Conservation (phyloP, 2,329 filamentous ascomycete species). For the Aureobasidium vineae region DNA sequence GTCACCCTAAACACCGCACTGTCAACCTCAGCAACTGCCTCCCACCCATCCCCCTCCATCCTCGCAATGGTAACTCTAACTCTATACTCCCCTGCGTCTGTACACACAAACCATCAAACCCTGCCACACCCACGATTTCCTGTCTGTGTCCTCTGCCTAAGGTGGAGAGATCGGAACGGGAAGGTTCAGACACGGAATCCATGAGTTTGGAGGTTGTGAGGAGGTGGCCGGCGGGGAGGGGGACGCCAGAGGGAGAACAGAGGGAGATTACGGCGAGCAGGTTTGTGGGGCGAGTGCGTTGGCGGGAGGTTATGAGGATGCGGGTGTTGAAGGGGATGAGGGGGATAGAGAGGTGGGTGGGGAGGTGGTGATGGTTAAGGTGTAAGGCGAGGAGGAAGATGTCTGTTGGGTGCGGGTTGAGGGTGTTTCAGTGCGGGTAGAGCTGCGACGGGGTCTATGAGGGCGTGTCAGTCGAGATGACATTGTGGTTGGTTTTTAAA, state of each 20-base stretch:
- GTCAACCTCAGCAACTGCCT: constrained; percentile 17
- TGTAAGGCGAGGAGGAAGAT: not conserved
- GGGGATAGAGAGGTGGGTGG: not conserved
- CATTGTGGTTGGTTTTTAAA: not conserved
- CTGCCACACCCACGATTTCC: not conserved
- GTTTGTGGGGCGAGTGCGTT: not conserved
- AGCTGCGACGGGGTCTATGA: not conserved
- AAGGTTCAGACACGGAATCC: not conserved
- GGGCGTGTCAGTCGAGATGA: not conserved
- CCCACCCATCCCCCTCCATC: constrained; percentile 12
- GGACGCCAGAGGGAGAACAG: not conserved
- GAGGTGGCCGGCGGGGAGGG: constrained; percentile 16
- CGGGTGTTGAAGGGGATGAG: not conserved
- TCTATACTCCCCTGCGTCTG: not conserved
- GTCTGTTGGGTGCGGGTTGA: not conserved
- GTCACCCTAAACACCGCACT: not conserved
- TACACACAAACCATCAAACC: constrained; percentile 13
- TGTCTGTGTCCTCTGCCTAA: not conserved
- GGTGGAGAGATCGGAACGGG: not conserved
- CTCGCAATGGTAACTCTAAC: constrained; percentile 2
- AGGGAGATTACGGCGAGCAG: constrained; percentile 19
- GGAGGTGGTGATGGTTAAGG: not conserved
- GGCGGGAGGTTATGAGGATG: constrained; percentile 3
- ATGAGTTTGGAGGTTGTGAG: constrained; percentile 11
- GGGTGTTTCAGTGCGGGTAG: not conserved